Percentiles rank a stretch among this genome's conserved stretches.
These are phyloP conservation scores for Hortiboletus flavorubellus DNA, from an alignment of 768 basidiomycete species.

Conservation along the genomic window DNA sequence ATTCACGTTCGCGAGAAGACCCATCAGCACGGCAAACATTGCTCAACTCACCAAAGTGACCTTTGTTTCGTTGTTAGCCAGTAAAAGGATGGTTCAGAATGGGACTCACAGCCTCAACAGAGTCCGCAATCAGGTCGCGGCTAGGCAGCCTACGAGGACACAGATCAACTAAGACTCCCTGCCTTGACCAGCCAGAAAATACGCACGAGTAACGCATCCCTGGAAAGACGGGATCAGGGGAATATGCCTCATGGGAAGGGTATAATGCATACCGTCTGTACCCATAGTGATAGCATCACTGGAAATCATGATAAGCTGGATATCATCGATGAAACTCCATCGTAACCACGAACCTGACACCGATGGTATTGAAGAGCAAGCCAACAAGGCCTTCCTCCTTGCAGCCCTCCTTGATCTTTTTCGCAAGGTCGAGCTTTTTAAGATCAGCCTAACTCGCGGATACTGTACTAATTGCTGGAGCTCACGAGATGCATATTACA, in stretches of 20 bases:
- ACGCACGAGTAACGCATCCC: constrained; percentile 87
- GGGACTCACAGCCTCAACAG: constrained; percentile 68
- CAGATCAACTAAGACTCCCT: neutral
- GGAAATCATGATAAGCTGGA: neutral
- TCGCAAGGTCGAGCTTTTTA: constrained; percentile 69
- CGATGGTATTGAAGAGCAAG: constrained; percentile 81
- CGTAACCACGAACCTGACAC: constrained; percentile 58
- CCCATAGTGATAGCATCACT: constrained; percentile 91
- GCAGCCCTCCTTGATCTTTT: constrained; percentile 80
- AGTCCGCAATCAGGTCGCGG: constrained; percentile 88
- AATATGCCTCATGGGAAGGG: neutral
- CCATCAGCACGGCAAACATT: neutral
- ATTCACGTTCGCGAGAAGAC: neutral
- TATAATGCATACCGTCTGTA: constrained; percentile 61
- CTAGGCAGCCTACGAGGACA: constrained; percentile 59
- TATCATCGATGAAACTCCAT: neutral
- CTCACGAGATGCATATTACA: constrained; percentile 80
- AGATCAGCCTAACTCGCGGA: neutral
- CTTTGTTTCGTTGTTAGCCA: constrained; percentile 34
- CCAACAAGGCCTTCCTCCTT: constrained; percentile 78
- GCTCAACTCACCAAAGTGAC: constrained; percentile 49
- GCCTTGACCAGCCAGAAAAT: neutral
- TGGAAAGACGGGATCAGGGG: constrained; percentile 25
- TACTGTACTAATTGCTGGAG: neutral
- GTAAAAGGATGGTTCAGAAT: neutral